Percentiles rank a stretch among this genome's conserved stretches.
Evolutionary conservation across 192 early-diverging fungal species (phyloP).

Genomic region (Entomortierella beljakovae): DNA sequence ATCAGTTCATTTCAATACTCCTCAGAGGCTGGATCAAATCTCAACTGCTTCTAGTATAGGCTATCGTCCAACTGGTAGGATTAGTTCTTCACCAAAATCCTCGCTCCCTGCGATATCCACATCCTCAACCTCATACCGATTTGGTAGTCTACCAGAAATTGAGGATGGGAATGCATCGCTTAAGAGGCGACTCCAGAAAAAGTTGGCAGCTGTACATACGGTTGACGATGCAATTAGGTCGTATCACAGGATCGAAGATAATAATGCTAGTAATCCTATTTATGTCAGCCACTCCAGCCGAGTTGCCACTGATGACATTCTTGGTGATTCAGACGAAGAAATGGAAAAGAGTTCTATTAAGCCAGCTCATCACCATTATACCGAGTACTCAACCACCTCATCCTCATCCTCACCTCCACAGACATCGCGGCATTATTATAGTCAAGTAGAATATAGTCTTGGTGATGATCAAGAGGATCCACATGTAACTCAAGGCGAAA

Average conservation of each 20-base stretch:
- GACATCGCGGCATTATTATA: no score
- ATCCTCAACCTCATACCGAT: neutral
- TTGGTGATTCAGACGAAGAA: neutral
- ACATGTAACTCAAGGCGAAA: no score
- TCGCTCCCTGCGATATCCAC: neutral
- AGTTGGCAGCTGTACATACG: conserved; percentile 17
- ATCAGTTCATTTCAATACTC: conserved; percentile 3
- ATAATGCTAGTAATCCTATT: conserved; percentile 22
- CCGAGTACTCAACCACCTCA: neutral
- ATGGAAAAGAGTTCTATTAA: neutral
- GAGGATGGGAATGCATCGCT: neutral
- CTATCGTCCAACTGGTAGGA: no score
- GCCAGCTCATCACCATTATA: conserved; percentile 1
- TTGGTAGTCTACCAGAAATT: neutral
- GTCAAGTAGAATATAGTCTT: no score
- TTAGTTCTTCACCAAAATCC: neutral
- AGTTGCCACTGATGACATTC: neutral
- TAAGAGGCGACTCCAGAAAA: conserved; percentile 14
- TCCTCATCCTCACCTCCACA: neutral
- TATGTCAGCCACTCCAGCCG: conserved; percentile 3
- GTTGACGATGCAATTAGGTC: conserved; percentile 17
- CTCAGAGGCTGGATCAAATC: neutral
- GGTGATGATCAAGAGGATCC: no score
- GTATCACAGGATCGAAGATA: conserved; percentile 7
- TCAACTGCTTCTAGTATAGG: neutral